A percentile compares a stretch with the other conserved stretches of the same genome.
Evolutionary conservation across 768 basidiomycete genomes (phyloP).

Genomic region (Gyrodon lividus): DNA sequence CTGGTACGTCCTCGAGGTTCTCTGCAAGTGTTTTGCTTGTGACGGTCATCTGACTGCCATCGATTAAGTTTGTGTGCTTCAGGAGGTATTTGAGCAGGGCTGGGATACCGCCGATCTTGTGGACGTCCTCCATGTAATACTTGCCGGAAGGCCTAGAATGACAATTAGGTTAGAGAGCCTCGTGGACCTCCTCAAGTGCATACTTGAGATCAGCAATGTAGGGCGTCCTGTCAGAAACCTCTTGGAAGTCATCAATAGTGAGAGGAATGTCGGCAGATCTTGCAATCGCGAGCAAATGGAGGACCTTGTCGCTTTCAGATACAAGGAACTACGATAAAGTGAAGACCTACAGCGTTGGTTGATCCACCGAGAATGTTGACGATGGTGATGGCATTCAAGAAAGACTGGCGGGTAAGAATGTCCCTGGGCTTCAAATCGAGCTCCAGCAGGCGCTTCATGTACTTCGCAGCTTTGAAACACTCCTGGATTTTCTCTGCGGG

Average conservation of each 20-base stretch:
- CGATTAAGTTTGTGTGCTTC: constrained; percentile 74
- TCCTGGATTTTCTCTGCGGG: constrained; percentile 75
- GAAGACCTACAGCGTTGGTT: constrained; percentile 70
- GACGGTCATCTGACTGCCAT: constrained; percentile 82
- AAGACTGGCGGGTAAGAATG: constrained; percentile 66
- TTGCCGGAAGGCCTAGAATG: constrained; percentile 68
- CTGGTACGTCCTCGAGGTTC: constrained; percentile 76
- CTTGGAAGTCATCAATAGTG: constrained; percentile 85
- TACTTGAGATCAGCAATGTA: constrained; percentile 82
- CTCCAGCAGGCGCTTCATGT: constrained; percentile 71
- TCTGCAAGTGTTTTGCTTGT: constrained; percentile 89
- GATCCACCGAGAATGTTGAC: constrained; percentile 82
- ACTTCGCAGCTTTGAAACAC: constrained; percentile 74
- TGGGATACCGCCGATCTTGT: constrained; percentile 82
- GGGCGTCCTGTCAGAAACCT: constrained; percentile 74
- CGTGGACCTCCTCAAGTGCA: constrained; percentile 20
- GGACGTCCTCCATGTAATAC: constrained; percentile 90
- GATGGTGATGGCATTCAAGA: constrained; percentile 82
- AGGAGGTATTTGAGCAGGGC: constrained; percentile 82
- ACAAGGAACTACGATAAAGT: background rate
- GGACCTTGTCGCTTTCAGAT: constrained; percentile 47
- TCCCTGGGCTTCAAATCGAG: constrained; percentile 82
- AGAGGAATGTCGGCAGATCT: constrained; percentile 74
- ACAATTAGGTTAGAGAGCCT: constrained; percentile 3
- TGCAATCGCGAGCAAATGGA: constrained; percentile 84